Evolutionary conservation across 768 basidiomycete genomes (phyloP), one percentile per base, ranked within the genome.

Genomic region (Suillus alpinus): DNA sequence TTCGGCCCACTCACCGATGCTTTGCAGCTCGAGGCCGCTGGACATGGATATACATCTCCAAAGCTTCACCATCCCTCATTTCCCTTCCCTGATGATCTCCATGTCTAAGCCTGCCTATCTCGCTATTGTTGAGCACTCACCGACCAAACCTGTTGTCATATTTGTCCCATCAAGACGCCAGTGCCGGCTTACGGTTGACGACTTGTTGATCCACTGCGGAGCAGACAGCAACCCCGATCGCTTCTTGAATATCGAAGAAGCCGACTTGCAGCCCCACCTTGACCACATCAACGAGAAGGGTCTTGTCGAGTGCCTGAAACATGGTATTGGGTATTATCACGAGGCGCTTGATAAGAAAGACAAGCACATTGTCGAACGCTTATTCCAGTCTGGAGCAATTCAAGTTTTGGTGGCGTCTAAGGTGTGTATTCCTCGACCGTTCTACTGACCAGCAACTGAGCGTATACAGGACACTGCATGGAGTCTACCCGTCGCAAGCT

Each of bases 51-150:
- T 99, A 52, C 95, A 98, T 69, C 78, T 99, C 8, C 97, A 99
- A 69, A 94, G 92, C 44, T 99, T 97, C 80, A 85, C 85, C 31
- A 92, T 95, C 50, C 93, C 95, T n/a, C 97, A 98, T 70, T 97
- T 96, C 86, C 95, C 97, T 0, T 97, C 95, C 0, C 80, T 99
- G 44, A 98, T 99, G 96, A 94, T 98, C 62, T 85, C 95, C 49
- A 98, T 99, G 97, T 95, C 95, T 9, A 98, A 98, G 71, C 97
- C 97, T 0, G 92, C 96, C 0, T 98, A 98, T 72, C 84, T 98
- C 7, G 88, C 95, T 34, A 90, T 98, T 62, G 78, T 87, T 47
- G 96, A 99, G 69, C 88, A 94, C 65, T 88, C 97, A 0, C 83
- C 87, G 0, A 81, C 84, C 4, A 92, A 91, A 67, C 95, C 95